These are phyloP conservation scores for Sabuloglossum arenarium DNA, from an alignment of 495 filamentous ascomycete genomes.

Conservation along the genomic window DNA sequence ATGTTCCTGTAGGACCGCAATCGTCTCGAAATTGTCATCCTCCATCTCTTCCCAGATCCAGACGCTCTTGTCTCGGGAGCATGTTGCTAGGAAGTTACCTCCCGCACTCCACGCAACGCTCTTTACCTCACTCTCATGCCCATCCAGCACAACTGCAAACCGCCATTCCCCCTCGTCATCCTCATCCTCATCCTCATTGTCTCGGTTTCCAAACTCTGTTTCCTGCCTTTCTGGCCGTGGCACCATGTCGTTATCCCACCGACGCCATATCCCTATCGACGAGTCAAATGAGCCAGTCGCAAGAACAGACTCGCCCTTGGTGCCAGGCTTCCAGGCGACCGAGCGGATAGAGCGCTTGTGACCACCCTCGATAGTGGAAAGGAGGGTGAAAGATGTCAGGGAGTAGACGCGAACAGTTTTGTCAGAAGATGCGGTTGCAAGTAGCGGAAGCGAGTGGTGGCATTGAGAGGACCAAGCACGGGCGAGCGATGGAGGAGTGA, in stretches of 20 bases:
- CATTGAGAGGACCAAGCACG: conserved; percentile 71
- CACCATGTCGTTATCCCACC: conserved; percentile 1
- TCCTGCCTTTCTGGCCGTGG: background rate
- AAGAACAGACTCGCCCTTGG: conserved; percentile 2
- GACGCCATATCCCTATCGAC: conserved; percentile 4
- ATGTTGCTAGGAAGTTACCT: conserved; percentile 71
- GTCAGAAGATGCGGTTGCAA: conserved; percentile 74
- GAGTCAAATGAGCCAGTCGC: conserved; percentile 5
- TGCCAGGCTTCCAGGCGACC: conserved; percentile 61
- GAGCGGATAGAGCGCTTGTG: conserved; percentile 73
- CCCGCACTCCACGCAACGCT: conserved; percentile 58
- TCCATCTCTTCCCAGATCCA: conserved; percentile 97
- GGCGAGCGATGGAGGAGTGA: conserved; percentile 40
- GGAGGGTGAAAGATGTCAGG: conserved; percentile 52
- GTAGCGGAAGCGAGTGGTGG: conserved; percentile 69
- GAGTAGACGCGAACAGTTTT: conserved; percentile 78
- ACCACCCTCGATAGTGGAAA: conserved; percentile 62
- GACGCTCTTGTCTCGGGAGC: conserved; percentile 79
- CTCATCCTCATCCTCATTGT: conserved; percentile 31
- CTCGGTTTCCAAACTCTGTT: conserved; percentile 6
- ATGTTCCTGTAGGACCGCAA: conserved; percentile 86
- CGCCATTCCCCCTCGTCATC: conserved; percentile 69
- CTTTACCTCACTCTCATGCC: conserved; percentile 89
- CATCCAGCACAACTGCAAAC: conserved; percentile 70
- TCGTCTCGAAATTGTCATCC: conserved; percentile 88